Conservation (phyloP, 306 rosid genomes). For the Cucurbita moschata region DNA sequence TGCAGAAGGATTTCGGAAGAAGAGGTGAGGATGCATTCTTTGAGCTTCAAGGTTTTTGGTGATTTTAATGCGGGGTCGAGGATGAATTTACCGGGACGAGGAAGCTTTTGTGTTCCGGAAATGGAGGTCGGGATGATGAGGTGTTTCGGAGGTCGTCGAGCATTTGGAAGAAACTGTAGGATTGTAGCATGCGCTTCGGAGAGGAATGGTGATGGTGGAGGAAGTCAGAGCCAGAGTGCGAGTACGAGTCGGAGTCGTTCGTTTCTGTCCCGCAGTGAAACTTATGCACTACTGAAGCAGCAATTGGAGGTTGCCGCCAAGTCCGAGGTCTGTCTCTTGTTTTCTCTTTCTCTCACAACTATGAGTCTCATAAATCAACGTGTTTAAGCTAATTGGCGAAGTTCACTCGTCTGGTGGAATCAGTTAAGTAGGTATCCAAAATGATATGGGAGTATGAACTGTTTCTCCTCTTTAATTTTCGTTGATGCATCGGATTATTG, state of each 20-base stretch:
- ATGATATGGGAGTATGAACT: too few relatives aligned
- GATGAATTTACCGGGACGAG: slow-evolving; percentile 15
- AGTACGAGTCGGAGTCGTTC: slow-evolving; percentile 26
- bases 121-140: slow-evolving; percentile 9
- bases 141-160: slow-evolving; percentile 7
- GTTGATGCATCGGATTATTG: neutral
- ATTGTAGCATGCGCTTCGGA: slow-evolving; percentile 38
- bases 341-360: neutral
- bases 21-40: slow-evolving; percentile 41
- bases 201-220: slow-evolving; percentile 22
- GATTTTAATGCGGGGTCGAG: slow-evolving; percentile 21
- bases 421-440: too few relatives aligned
- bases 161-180: slow-evolving; percentile 11
- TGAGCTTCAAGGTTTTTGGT: slow-evolving; percentile 27
- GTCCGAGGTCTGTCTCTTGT: slow-evolving; percentile 46
- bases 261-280: slow-evolving; percentile 53
- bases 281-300: slow-evolving; percentile 72
- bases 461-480: neutral
- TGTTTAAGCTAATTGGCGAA: neutral
- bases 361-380: neutral
- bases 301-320: slow-evolving; percentile 83
- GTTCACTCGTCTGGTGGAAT: neutral
- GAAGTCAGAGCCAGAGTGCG: slow-evolving; percentile 24
- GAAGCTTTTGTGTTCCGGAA: slow-evolving; percentile 10
- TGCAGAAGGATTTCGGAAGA: neutral